Evolutionary conservation across 441 rosid genomes (phyloP).

Genomic region (Jatropha podagrica): DNA sequence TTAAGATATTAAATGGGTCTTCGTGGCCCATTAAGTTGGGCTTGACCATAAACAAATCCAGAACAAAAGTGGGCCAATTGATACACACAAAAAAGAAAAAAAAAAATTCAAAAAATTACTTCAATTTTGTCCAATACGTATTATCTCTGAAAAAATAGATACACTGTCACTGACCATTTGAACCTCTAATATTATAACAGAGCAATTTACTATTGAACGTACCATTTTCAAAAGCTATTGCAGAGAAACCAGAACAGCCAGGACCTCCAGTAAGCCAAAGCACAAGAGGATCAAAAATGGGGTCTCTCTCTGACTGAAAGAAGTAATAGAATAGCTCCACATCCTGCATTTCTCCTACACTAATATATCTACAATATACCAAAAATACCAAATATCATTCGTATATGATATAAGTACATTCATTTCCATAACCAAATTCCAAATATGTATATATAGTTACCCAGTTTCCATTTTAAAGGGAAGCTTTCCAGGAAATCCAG

Average conservation of each 20-base stretch:
- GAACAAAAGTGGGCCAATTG: not conserved
- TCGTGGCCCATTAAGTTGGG: slow-evolving; percentile 13
- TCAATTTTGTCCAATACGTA: too few species aligned
- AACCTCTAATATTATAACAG: too few species aligned
- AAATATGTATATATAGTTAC: not conserved
- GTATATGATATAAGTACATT: too few species aligned
- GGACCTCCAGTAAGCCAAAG: slow-evolving; percentile 34
- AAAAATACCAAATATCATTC: not conserved
- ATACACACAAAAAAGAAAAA: too few species aligned
- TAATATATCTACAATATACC: not conserved
- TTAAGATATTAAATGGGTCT: not conserved
- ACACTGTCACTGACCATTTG: too few species aligned
- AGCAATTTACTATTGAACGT: not conserved
- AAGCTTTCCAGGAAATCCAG: slow-evolving; percentile 12
- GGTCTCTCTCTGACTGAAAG: slow-evolving; percentile 22
- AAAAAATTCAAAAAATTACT: too few species aligned
- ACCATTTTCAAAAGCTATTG: slow-evolving; percentile 26
- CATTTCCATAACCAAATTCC: too few species aligned
- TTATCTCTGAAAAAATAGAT: too few species aligned
- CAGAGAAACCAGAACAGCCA: slow-evolving; percentile 25
- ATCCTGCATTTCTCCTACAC: slow-evolving; percentile 15
- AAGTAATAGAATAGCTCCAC: slow-evolving; percentile 22
- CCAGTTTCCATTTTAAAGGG: slow-evolving; percentile 20
- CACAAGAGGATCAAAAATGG: slow-evolving; percentile 23
- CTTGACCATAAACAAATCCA: too few species aligned